Percentiles rank a stretch among this genome's conserved stretches.
Conservation (phyloP, 2,329 filamentous ascomycete genomes). For the Ophiostoma pallidulum region DNA sequence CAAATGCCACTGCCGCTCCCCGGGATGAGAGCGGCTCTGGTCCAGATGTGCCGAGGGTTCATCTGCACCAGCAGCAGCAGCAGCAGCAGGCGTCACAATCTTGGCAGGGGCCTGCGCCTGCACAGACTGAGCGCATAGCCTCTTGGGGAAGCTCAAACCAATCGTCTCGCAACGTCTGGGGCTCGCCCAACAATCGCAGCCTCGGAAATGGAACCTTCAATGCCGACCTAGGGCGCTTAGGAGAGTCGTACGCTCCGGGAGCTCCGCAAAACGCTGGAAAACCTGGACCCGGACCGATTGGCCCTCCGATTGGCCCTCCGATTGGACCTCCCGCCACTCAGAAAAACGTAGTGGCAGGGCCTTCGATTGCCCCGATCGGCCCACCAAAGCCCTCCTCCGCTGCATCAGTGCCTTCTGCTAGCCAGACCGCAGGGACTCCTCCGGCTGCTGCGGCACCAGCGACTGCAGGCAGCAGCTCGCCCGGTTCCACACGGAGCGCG, state of each 20-base stretch:
- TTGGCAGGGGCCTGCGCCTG: constrained; percentile 29
- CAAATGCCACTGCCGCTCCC: background rate
- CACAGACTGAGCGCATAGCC: constrained; percentile 38
- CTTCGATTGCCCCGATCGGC: constrained; percentile 30
- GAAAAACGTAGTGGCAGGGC: constrained; percentile 14
- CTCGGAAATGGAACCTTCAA: constrained; percentile 73
- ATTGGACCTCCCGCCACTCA: constrained; percentile 28
- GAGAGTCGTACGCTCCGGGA: constrained; percentile 29
- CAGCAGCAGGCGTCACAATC: constrained; percentile 18
- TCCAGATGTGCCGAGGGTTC: constrained; percentile 18
- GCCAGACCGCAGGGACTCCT: background rate
- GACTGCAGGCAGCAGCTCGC: background rate
- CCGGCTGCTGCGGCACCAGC: background rate
- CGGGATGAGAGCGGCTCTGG: background rate
- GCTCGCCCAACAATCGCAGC: constrained; percentile 59
- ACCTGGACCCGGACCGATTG: constrained; percentile 34
- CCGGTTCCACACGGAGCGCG: constrained; percentile 9
- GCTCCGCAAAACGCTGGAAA: constrained; percentile 24
- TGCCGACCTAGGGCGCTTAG: constrained; percentile 44
- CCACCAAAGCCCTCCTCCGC: constrained; percentile 19
- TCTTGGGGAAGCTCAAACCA: constrained; percentile 40
- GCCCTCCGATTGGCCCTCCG: too few relatives aligned
- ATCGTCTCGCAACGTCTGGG: constrained; percentile 59
- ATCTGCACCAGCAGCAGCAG: constrained; percentile 5
- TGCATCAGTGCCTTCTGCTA: background rate